Evolutionary conservation across 768 basidiomycete species (phyloP), one percentile per base, ranked within the genome.

Genomic region (Gymnopilus junonius): DNA sequence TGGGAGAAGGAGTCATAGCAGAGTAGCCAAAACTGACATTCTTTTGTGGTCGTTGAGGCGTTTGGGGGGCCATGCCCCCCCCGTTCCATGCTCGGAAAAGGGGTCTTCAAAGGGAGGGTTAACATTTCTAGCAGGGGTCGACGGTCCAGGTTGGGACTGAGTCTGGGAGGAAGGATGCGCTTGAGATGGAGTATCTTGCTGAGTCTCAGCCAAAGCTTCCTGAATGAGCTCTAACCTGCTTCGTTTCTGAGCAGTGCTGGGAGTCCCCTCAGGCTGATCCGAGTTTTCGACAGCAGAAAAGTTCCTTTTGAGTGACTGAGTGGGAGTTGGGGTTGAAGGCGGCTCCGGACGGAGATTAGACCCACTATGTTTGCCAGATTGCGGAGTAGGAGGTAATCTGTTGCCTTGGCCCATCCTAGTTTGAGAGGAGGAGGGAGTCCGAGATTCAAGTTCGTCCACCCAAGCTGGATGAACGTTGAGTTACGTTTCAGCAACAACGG

Each of bases 381-480:
- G 20, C 1, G 64, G 60, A 23, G 64, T 61, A 37, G 60, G 60
- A n/a, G 55, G 60, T 15, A 58, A 59, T 8, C 4, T 6, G 48
- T 55, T 51, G 60, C n/a, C 25, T 31, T 31, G 23, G 32, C 31
- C n/a, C n/a, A n/a, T n/a, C n/a, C n/a, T n/a, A n/a, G n/a, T n/a
- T 61, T 51, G n/a, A n/a, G 46, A 27, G 40, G 43, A 17, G 35
- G 27, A 32, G 45, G 51, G 35, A 15, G 35, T n/a, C n/a, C n/a
- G n/a, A n/a, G n/a, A n/a, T n/a, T n/a, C 27, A 53, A 31, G 40
- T 34, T 53, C 51, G 29, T 55, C 54, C 4, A 63, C 43, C 66
- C 68, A 67, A 43, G 50, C 63, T 67, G 25, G 29, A 55, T n/a
- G 8, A 42, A 32, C 15, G 11, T 17, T 50, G 48, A 40, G 25